Evolutionary conservation across 257 asterid species (phyloP).

Genomic region (Asclepias syriaca): DNA sequence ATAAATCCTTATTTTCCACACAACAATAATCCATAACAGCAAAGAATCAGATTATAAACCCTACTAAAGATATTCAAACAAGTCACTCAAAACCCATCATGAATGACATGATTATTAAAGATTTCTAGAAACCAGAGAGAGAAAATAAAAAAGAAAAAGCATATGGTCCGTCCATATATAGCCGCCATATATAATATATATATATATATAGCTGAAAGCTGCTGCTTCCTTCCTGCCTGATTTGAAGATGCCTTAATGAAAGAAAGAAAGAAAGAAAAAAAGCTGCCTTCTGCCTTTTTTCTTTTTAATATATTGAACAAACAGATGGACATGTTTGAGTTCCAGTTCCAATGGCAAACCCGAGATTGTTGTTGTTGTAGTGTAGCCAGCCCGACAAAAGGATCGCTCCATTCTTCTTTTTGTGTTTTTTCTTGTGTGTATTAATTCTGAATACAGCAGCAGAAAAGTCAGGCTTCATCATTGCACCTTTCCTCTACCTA

Average conservation of each 20-base stretch:
- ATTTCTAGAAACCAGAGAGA: too few species aligned
- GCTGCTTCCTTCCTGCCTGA: conserved; percentile 4
- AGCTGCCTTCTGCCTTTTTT: too few species aligned
- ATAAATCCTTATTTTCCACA: too few species aligned
- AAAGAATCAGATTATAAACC: too few species aligned
- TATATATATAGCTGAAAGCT: not conserved
- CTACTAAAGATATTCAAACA: too few species aligned
- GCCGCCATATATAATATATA: conserved; percentile 11
- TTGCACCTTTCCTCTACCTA: not conserved
- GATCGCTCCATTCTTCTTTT: not conserved
- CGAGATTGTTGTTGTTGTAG: too few species aligned
- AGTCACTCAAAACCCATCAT: too few species aligned
- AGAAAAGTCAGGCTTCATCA: too few species aligned
- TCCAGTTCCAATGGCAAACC: too few species aligned
- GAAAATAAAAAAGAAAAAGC: not conserved
- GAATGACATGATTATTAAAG: too few species aligned
- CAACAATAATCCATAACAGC: too few species aligned
- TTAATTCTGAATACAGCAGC: too few species aligned
- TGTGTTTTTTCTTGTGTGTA: not conserved
- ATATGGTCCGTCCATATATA: not conserved
- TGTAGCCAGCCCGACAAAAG: conserved; percentile 10
- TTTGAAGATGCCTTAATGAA: not conserved
- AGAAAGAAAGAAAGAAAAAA: not conserved
- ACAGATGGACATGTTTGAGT: not conserved
- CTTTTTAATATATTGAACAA: not conserved